Evolutionary conservation across 768 basidiomycete genomes (phyloP), one percentile per base, ranked within the genome.

Genomic region (Rhodocollybia butyracea): DNA sequence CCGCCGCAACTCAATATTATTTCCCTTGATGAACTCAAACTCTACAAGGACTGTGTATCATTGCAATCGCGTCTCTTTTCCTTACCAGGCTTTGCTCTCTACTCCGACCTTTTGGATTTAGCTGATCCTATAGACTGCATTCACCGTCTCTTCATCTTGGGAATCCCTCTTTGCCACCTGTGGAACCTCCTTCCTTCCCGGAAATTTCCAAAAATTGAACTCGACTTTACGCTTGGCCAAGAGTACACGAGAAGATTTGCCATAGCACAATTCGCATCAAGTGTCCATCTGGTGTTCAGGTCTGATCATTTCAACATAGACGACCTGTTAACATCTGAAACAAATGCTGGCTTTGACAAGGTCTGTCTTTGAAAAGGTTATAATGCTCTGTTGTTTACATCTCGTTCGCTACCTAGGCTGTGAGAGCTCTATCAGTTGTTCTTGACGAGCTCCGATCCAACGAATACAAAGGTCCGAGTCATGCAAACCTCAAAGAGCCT

Each of bases 81-180:
- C 29, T 31, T 50, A 21, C 46, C 46, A 11, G 55, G 55, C 11
- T 56, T 56, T 46, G 39, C 24, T 13, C 38, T 32, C 11, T 42
- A 40, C 30, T 56, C 36, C 19, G 55, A 51, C 17, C 39, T 42
- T 11, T 10, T 48, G 24, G 36, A 31, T 22, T 26, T 13, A 13
- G 7, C 48, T 12, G 42, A 57, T 31, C 50, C 56, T 31, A 51
- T 57, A 4, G 40, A 30, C 17, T 42, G 39, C 24, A 48, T 57
- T 30, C 48, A 32, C 15, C 3, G 38, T 12, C 21, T 57, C 15
- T 46, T 43, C 21, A n/a, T 15, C 15, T 39, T 26, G 29, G 56
- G 56, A 15, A 26, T 51, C 11, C 56, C 56, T n/a, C 42, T 57
- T 13, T 57, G 56, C 17, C 27, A 51, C 34, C 26, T 57, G 17